Evolutionary conservation across 2,329 filamentous ascomycete species (phyloP).

Genomic region (Saccharata proteae): DNA sequence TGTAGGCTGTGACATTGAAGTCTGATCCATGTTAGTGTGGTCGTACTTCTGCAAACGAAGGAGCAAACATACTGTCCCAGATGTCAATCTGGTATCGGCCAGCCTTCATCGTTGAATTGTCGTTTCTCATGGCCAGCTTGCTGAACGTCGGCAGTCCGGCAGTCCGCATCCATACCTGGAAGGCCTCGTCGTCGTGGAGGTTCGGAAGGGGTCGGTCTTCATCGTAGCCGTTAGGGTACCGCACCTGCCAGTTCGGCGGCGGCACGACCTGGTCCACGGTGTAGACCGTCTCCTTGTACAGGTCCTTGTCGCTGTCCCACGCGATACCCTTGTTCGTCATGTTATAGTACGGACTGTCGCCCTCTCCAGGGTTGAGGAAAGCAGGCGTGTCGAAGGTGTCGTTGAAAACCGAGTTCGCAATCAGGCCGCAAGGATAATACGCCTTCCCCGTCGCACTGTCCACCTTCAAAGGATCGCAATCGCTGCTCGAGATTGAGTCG

Average conservation of each 20-base stretch:
- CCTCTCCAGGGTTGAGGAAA: slow-evolving; percentile 40
- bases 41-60: not conserved
- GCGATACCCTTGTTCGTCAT: slow-evolving; percentile 75
- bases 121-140: slow-evolving; percentile 81
- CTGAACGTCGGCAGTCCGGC: slow-evolving; percentile 88
- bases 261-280: slow-evolving; percentile 55
- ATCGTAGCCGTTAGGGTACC: slow-evolving; percentile 59
- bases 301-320: slow-evolving; percentile 69
- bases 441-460: slow-evolving; percentile 42
- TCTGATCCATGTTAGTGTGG: slow-evolving; percentile 39
- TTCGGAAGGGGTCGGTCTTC: slow-evolving; percentile 54
- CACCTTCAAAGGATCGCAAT: slow-evolving; percentile 59
- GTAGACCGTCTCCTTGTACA: slow-evolving; percentile 65
- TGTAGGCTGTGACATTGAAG: slow-evolving; percentile 67
- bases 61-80: slow-evolving; percentile 54
- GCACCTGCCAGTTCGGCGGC: slow-evolving; percentile 71
- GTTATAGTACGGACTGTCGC: slow-evolving; percentile 43
- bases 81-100: slow-evolving; percentile 72
- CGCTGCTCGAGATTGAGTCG: slow-evolving; percentile 50
- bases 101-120: slow-evolving; percentile 50
- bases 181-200: slow-evolving; percentile 63
- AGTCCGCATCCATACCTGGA: slow-evolving; percentile 98
- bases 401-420: slow-evolving; percentile 96
- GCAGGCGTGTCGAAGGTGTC: slow-evolving; percentile 66
- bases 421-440: slow-evolving; percentile 90